A percentile compares a stretch with the other conserved stretches of the same genome.
Conservation (phyloP, 768 basidiomycete genomes). For the Macrocybe gigantea region DNA sequence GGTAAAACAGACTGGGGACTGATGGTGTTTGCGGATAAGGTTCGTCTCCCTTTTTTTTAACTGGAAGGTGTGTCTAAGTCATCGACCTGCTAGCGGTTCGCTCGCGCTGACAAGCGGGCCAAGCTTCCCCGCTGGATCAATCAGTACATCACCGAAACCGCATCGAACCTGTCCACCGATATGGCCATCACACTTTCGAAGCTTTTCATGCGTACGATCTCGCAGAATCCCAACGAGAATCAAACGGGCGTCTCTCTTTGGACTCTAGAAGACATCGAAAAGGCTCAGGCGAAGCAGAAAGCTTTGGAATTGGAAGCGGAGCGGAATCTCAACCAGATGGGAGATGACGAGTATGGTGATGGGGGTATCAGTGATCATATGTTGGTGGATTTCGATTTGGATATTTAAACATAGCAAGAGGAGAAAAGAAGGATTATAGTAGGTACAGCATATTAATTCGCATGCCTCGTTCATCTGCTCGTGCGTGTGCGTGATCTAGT, state of each 20-base stretch:
- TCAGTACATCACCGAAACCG: slow-evolving; percentile 97
- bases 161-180: slow-evolving; percentile 95
- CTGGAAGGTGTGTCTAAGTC: not conserved
- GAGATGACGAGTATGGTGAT: slow-evolving; percentile 58
- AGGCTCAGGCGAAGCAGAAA: slow-evolving; percentile 77
- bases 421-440: not conserved
- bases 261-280: slow-evolving; percentile 89
- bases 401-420: slow-evolving; percentile 20
- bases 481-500: not conserved
- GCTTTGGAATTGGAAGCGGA: slow-evolving; percentile 51
- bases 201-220: slow-evolving; percentile 97
- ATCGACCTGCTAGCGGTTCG: slow-evolving; percentile 60
- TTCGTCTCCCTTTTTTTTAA: slow-evolving; percentile 21
- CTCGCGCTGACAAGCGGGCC: slow-evolving; percentile 87
- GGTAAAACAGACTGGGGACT: slow-evolving; percentile 99
- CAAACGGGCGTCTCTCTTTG: slow-evolving; percentile 92
- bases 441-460: slow-evolving; percentile 1
- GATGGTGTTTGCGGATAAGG: slow-evolving; percentile 99
- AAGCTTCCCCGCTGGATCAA: slow-evolving; percentile 99
- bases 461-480: too few relatives aligned
- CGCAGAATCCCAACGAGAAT: slow-evolving; percentile 95
- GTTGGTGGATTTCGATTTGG: slow-evolving; percentile 52
- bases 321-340: slow-evolving; percentile 28
- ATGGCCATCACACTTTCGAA: slow-evolving; percentile 95
- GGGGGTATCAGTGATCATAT: slow-evolving; percentile 62